These are phyloP conservation scores for Syzygium malaccense DNA, from an alignment of 441 rosid species.

Conservation along the genomic window DNA sequence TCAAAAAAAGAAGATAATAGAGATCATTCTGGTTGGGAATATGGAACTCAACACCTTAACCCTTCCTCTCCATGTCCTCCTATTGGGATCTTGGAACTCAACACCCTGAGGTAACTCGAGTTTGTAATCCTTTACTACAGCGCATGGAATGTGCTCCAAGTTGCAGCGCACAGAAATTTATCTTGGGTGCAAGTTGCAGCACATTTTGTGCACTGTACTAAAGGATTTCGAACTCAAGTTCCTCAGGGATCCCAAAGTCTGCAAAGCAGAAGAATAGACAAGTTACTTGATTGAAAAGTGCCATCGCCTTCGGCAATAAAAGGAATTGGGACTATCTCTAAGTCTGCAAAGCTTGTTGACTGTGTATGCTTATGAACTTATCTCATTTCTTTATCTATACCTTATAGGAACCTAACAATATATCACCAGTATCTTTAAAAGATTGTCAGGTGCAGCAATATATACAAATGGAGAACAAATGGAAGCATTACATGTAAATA, in stretches of 20 bases:
- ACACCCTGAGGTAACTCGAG: background rate
- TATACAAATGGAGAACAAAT: background rate
- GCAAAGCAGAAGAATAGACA: background rate
- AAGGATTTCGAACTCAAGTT: background rate
- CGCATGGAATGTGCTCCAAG: background rate
- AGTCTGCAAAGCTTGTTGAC: background rate
- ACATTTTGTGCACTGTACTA: background rate
- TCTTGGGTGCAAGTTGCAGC: background rate
- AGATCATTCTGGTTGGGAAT: background rate
- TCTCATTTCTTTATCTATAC: background rate
- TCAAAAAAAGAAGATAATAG: background rate
- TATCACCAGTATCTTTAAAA: background rate
- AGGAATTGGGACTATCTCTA: background rate
- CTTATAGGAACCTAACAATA: background rate
- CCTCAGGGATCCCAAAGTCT: background rate
- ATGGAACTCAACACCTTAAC: background rate
- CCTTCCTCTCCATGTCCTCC: background rate
- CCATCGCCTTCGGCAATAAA: background rate
- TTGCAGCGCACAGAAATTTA: too few relatives aligned
- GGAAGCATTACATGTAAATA: background rate
- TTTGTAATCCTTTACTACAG: background rate
- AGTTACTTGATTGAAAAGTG: background rate
- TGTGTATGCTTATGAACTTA: background rate
- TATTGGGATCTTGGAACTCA: background rate
- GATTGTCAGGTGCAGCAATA: background rate